Base-by-base conservation (phyloP, 345 rosid genomes). In the Ailanthus altissimus region DNA sequence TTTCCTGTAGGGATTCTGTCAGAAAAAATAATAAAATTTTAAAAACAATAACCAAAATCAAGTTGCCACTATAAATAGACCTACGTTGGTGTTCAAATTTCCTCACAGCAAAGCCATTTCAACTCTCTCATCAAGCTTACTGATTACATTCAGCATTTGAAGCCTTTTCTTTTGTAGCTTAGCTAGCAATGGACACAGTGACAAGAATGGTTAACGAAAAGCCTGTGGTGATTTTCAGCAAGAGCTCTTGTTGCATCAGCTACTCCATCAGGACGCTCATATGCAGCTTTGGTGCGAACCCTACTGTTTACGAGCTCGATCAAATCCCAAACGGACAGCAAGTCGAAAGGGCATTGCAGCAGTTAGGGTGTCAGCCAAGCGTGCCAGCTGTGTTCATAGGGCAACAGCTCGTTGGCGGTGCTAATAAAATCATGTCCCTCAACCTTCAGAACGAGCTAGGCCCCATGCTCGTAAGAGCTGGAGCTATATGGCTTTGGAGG, bases 181-280 rank as follows among this genome's bases (percentile, higher is more conserved):
- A 8, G 73, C 16, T 13, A 77, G 63, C 70, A n/a, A 86, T 91
- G 84, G 89, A 86, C 26, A 65, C 47, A 28, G 77, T 90, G 69
- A 82, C 84, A 70, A 75, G 84, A 54, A 51, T 91, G 88, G 89
- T 93, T n/a, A 84, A 53, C 36, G 97, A 88, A 53, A 88, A 82
- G 82, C 90, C 99, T 6, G 91, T 88, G 84, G 98, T 95, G 86
- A 82, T 95, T n/a, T 95, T 93, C 81, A 93, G 93, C 91, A 88
- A 77, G 88, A 91, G 88, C 84, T 75, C 83, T n/a, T 91, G 97
- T 57, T 85, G 88, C 88, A 93, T 90, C 90, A 84, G 96, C 84
- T 92, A 88, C 75, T 78, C 94, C 6, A 87, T 90, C 65, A 86
- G 85, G 84, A 61, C 89, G 21, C 89, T 95, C 6, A 85, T 95